A percentile compares a stretch with the other conserved stretches of the same genome.
Conservation (phyloP, 2,329 filamentous ascomycete genomes). For the Pseudogymnoascus pannorum region DNA sequence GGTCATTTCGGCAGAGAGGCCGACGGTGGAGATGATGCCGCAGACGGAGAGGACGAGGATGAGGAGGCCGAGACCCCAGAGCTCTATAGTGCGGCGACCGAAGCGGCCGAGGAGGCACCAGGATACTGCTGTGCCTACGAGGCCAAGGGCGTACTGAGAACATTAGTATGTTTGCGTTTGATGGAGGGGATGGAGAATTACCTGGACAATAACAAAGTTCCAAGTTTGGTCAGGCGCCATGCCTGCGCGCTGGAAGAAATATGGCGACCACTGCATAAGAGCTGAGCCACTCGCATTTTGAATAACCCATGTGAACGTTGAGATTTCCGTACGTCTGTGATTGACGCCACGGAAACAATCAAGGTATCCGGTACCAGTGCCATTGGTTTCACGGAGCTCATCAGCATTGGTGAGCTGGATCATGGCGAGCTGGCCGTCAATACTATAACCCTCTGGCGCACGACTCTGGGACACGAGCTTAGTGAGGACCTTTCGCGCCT, state of each 20-base stretch:
- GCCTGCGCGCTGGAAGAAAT: slow-evolving; percentile 48
- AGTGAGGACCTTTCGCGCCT: slow-evolving; percentile 32
- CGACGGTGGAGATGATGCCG: slow-evolving; percentile 50
- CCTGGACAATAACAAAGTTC: slow-evolving; percentile 41
- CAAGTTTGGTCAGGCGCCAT: slow-evolving; percentile 41
- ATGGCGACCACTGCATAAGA: slow-evolving; percentile 54
- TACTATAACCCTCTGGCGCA: slow-evolving; percentile 45
- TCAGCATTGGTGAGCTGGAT: slow-evolving; percentile 50
- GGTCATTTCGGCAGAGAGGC: slow-evolving; percentile 31
- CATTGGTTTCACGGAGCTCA: slow-evolving; percentile 39
- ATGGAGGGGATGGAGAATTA: background rate
- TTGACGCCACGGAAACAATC: slow-evolving; percentile 42
- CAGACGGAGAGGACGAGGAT: slow-evolving; percentile 70
- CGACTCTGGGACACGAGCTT: slow-evolving; percentile 31
- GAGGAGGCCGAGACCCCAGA: slow-evolving; percentile 57
- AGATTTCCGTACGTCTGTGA: slow-evolving; percentile 42
- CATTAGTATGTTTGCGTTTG: background rate
- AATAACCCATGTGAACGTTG: slow-evolving; percentile 50
- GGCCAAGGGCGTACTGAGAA: slow-evolving; percentile 30
- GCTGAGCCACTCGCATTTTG: slow-evolving; percentile 55
- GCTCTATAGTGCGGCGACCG: slow-evolving; percentile 41
- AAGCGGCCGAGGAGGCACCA: slow-evolving; percentile 40
- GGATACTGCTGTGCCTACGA: slow-evolving; percentile 41
- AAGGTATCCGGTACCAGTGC: slow-evolving; percentile 35
- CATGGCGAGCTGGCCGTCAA: slow-evolving; percentile 39